phyloP scores from a whole-genome alignment of 2,329 filamentous ascomycete genomes.

The Clathrospora elynae region DNA sequence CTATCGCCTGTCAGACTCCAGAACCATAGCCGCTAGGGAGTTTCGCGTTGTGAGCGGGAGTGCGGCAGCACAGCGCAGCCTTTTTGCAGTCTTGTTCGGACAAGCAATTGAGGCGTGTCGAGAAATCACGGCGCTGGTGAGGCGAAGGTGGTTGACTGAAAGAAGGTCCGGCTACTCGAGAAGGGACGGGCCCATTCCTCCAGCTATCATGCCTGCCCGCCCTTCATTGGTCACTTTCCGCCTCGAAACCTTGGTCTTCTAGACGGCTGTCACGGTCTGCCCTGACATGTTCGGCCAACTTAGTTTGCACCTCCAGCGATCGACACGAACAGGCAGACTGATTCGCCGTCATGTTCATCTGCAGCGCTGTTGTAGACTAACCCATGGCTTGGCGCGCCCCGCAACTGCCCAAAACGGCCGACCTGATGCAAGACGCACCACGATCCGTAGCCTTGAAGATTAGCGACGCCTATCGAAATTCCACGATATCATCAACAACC shows the following conservation, averaged over 20 bases:
- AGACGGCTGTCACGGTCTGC: constrained; percentile 18
- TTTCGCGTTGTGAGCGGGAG: not conserved
- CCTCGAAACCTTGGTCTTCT: constrained; percentile 10
- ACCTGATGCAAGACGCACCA: not conserved
- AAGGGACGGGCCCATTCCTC: constrained; percentile 15
- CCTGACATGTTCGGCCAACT: constrained; percentile 24
- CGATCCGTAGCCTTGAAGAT: not conserved
- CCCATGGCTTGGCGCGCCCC: constrained; percentile 20
- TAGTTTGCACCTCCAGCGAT: constrained; percentile 13
- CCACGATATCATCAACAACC: constrained; percentile 1
- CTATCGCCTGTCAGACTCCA: constrained; percentile 16
- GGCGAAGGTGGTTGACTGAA: constrained; percentile 9
- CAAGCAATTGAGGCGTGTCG: constrained; percentile 5
- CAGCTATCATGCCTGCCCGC: constrained; percentile 4
- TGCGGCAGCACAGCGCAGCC: constrained; percentile 4
- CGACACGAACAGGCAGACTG: constrained; percentile 3
- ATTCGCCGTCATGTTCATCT: constrained; percentile 11
- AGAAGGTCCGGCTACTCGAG: constrained; percentile 15
- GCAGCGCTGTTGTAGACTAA: not conserved
- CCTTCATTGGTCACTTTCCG: constrained; percentile 16
- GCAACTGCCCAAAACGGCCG: constrained; percentile 25
- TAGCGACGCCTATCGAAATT: too few relatives aligned
- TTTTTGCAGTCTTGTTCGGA: constrained; percentile 6
- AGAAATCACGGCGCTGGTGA: constrained; percentile 7
- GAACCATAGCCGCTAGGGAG: constrained; percentile 12